phyloP scores from a whole-genome alignment of 345 rosid species.

The Sonneratia caseolaris region DNA sequence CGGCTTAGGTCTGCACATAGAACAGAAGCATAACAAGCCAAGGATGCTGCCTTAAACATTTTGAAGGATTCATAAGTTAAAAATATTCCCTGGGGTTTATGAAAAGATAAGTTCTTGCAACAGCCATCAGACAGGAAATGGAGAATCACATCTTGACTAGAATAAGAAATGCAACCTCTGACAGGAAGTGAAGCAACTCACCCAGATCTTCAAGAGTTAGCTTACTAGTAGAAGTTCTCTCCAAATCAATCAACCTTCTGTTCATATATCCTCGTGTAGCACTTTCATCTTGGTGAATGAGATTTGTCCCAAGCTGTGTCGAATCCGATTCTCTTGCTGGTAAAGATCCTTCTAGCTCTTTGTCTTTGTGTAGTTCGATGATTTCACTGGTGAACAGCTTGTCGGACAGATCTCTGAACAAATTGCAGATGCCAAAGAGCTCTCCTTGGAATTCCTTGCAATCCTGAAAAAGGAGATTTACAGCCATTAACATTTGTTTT shows the following conservation, averaged over 20 bases:
- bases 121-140: not conserved
- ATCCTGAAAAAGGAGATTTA: conserved; percentile 43
- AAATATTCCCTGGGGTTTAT: no score
- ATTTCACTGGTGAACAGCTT: conserved; percentile 83
- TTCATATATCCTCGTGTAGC: conserved; percentile 10
- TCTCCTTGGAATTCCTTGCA: conserved; percentile 90
- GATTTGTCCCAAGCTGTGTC: conserved; percentile 15
- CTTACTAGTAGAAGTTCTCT: conserved; percentile 13
- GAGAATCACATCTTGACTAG: not conserved
- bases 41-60: not conserved
- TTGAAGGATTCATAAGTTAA: not conserved
- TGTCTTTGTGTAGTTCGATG: conserved; percentile 40
- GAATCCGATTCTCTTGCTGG: conserved; percentile 16
- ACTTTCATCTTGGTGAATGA: conserved; percentile 13
- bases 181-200: conserved; percentile 17
- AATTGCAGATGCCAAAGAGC: conserved; percentile 86
- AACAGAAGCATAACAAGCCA: not conserved
- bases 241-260: conserved; percentile 10
- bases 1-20: not conserved
- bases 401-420: conserved; percentile 84
- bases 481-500: not conserved
- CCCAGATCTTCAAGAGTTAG: conserved; percentile 55
- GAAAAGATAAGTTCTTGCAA: no score
- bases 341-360: conserved; percentile 19
- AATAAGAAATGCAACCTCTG: not conserved